These are phyloP conservation scores for Globisporangium acanthophoron DNA, from an alignment of 352 stramenopile species.

Conservation along the genomic window DNA sequence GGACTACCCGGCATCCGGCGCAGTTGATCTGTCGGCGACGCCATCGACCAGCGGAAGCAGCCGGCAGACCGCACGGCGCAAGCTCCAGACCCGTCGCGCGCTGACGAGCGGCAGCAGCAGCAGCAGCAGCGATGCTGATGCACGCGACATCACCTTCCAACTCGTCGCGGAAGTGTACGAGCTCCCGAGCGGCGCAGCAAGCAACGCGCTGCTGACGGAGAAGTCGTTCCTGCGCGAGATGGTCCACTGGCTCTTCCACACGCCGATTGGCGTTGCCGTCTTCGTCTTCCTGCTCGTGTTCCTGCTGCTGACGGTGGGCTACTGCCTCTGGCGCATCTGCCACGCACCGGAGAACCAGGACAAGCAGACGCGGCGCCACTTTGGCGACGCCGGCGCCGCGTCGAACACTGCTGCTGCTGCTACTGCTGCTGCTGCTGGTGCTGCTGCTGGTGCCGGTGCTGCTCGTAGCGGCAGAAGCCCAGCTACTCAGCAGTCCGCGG, in stretches of 20 bases:
- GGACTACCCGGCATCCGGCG: slow-evolving; percentile 30
- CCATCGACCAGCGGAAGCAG: not conserved
- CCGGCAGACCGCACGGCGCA: not conserved
- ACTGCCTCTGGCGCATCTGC: slow-evolving; percentile 50
- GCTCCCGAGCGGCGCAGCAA: slow-evolving; percentile 8
- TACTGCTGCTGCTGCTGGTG: not conserved
- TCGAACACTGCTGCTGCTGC: not conserved
- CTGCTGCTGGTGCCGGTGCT: not conserved
- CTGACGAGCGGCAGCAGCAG: slow-evolving; percentile 6
- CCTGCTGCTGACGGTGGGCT: slow-evolving; percentile 32
- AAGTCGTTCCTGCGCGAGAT: slow-evolving; percentile 42
- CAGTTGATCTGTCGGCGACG: slow-evolving; percentile 10
- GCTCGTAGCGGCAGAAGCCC: not conserved
- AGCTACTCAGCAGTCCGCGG: not conserved
- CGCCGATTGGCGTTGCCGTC: slow-evolving; percentile 36
- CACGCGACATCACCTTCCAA: slow-evolving; percentile 19
- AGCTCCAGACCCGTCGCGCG: slow-evolving; percentile 2
- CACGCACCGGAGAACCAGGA: slow-evolving; percentile 67
- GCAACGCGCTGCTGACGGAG: slow-evolving; percentile 31
- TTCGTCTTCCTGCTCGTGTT: slow-evolving; percentile 40
- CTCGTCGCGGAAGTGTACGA: slow-evolving; percentile 41
- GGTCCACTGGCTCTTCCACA: slow-evolving; percentile 44
- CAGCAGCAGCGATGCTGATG: slow-evolving; percentile 1
- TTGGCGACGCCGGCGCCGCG: slow-evolving; percentile 1
- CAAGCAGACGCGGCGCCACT: slow-evolving; percentile 24